Conservation (phyloP, 2,329 filamentous ascomycete species). For the Scedosporium boydii region DNA sequence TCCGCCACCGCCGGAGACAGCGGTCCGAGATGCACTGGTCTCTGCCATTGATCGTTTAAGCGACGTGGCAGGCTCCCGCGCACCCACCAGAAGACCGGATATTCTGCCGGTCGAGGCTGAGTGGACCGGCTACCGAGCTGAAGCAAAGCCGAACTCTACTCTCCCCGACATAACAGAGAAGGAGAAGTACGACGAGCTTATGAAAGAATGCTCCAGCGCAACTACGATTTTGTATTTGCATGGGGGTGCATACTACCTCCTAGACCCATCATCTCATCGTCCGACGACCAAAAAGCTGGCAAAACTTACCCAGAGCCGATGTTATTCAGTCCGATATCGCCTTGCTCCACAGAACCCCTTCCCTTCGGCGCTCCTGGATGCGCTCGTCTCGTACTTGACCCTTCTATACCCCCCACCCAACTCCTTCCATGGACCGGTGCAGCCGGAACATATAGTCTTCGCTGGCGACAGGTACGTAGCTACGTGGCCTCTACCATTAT, state of each 20-base stretch:
- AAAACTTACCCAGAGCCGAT: constrained; percentile 55
- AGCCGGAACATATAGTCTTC: constrained; percentile 58
- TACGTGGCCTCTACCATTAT: background rate
- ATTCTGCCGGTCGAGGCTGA: constrained; percentile 55
- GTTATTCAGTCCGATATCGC: constrained; percentile 65
- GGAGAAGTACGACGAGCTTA: constrained; percentile 56
- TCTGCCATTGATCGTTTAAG: constrained; percentile 46
- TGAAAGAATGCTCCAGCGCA: constrained; percentile 54
- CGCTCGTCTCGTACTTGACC: constrained; percentile 60
- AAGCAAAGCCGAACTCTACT: constrained; percentile 36
- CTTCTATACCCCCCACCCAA: constrained; percentile 62
- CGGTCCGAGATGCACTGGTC: constrained; percentile 47
- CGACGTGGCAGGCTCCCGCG: constrained; percentile 19
- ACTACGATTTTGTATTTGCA: constrained; percentile 66
- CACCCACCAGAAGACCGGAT: constrained; percentile 22
- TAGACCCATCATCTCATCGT: constrained; percentile 62
- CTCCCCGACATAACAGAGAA: constrained; percentile 50
- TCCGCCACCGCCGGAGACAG: constrained; percentile 46
- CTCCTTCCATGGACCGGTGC: constrained; percentile 56
- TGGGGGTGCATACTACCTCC: constrained; percentile 64
- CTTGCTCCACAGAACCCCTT: constrained; percentile 68
- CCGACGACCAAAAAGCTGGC: constrained; percentile 49
- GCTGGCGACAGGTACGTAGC: constrained; percentile 55
- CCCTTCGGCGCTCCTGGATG: constrained; percentile 64
- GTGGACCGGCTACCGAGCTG: constrained; percentile 62